These are phyloP conservation scores for Huntiella bhutanensis DNA, from an alignment of 2,329 filamentous ascomycete genomes.

Conservation along the genomic window DNA sequence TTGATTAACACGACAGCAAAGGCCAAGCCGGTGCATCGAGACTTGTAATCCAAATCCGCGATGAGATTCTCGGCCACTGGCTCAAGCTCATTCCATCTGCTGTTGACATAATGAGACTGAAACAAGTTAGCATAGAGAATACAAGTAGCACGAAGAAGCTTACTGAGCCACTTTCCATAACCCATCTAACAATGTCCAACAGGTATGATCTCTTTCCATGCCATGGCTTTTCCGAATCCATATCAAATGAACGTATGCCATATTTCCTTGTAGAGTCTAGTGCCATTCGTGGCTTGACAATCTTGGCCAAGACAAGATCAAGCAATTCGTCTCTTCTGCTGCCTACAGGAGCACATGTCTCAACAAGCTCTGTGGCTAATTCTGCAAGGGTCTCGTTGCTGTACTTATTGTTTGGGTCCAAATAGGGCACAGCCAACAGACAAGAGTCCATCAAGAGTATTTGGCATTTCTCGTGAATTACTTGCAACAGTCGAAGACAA, in stretches of 20 bases:
- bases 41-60: conserved; percentile 38
- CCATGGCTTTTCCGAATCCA: conserved; percentile 7
- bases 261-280: background rate
- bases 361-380: background rate
- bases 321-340: background rate
- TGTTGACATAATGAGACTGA: conserved; percentile 26
- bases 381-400: background rate
- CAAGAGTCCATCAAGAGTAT: background rate
- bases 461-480: too few species aligned
- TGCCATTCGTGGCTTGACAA: conserved; percentile 3
- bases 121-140: background rate
- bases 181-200: conserved; percentile 6
- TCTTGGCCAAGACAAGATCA: background rate
- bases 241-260: background rate
- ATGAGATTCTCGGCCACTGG: conserved; percentile 51
- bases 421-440: background rate
- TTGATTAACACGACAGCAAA: conserved; percentile 35
- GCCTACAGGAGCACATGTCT: background rate
- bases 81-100: conserved; percentile 48
- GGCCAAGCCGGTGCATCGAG: conserved; percentile 36
- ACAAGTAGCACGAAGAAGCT: background rate
- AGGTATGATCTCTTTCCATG: conserved; percentile 8
- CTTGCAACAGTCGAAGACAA: too few species aligned
- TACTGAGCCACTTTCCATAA: conserved; percentile 10
- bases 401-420: background rate